Evolutionary conservation across 257 asterid genomes (phyloP).

Genomic region (Solanum stenotomum): DNA sequence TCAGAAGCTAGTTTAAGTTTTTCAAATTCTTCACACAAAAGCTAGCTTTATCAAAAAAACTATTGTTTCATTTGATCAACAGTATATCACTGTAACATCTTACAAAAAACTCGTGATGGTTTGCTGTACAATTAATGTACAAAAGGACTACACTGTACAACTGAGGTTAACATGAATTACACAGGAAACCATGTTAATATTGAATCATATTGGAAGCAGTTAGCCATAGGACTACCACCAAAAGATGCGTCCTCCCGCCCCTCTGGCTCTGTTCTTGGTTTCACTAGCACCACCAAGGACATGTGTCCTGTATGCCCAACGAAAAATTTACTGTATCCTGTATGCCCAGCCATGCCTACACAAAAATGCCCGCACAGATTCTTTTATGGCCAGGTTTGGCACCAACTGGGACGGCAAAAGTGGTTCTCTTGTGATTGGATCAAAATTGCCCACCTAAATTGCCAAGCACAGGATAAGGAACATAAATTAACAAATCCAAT

Average conservation of each 20-base stretch:
- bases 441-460: conserved; percentile 73
- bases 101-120: background rate
- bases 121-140: background rate
- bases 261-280: background rate
- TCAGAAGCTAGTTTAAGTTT: background rate
- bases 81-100: background rate
- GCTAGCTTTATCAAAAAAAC: background rate
- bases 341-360: conserved; percentile 86
- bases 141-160: background rate
- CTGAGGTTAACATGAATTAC: background rate
- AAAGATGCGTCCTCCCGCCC: background rate
- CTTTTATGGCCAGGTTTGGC: conserved; percentile 85
- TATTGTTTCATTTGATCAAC: background rate
- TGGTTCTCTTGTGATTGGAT: conserved; percentile 75
- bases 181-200: background rate
- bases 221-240: background rate
- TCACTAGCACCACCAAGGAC: background rate
- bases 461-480: background rate
- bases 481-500: background rate
- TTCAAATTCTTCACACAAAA: background rate
- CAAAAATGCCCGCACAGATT: conserved; percentile 68
- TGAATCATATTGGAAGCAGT: background rate
- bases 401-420: conserved; percentile 59
- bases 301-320: background rate
- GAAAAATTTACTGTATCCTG: conserved; percentile 28